These are phyloP conservation scores for Raddia guianensis DNA, from an alignment of 176 grass and related monocot species.

Conservation along the genomic window DNA sequence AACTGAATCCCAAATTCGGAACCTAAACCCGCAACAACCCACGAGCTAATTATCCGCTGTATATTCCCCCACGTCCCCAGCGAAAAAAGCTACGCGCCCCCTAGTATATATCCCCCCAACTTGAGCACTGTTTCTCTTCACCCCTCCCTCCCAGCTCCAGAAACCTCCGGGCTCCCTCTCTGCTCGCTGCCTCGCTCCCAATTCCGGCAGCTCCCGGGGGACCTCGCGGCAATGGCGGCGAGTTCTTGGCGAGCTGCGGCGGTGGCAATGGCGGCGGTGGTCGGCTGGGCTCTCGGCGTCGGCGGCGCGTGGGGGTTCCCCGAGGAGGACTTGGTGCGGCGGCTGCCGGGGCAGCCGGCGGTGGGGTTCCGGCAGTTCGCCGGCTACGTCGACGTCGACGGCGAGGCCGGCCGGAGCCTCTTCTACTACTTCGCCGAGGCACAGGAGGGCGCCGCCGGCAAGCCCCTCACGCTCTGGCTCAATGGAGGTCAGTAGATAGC, in stretches of 20 bases:
- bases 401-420: constrained; percentile 71
- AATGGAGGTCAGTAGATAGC: constrained; percentile 67
- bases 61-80: constrained; percentile 9
- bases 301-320: constrained; percentile 45
- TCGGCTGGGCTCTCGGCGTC: background rate
- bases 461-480: constrained; percentile 96
- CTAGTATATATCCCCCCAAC: constrained; percentile 19
- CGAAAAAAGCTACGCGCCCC: background rate
- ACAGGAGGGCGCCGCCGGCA: constrained; percentile 51
- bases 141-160: background rate
- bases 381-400: constrained; percentile 84
- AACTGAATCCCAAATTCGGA: background rate
- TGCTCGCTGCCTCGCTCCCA: background rate
- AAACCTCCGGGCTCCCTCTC: background rate
- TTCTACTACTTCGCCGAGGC: constrained; percentile 99
- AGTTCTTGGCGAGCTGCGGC: constrained; percentile 33
- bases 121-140: background rate
- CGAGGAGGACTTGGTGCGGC: constrained; percentile 68
- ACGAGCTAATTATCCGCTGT: constrained; percentile 39
- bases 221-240: constrained; percentile 36
- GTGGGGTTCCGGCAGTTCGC: constrained; percentile 85
- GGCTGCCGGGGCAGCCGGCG: constrained; percentile 73
- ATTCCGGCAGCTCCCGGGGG: background rate
- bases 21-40: constrained; percentile 31
- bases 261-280: constrained; percentile 28